These are phyloP conservation scores for Neurospora cerealis DNA, from an alignment of 495 filamentous ascomycete genomes.

Conservation along the genomic window DNA sequence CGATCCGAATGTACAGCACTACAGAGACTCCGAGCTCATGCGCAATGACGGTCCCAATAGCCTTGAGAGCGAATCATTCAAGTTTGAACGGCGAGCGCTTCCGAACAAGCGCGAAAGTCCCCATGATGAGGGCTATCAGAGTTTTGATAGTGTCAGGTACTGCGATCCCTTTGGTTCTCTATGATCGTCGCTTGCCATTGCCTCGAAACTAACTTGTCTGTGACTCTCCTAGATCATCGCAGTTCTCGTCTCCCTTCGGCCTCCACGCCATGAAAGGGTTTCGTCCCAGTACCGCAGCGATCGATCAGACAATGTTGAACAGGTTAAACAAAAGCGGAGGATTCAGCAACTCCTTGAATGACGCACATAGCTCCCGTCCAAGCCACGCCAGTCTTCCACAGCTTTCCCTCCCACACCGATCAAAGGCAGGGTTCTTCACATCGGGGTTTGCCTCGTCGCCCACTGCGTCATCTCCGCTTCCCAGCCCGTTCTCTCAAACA, in stretches of 20 bases:
- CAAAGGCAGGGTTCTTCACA: slow-evolving; percentile 29
- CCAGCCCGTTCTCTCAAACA: slow-evolving; percentile 15
- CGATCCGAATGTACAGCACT: slow-evolving; percentile 17
- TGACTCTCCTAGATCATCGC: slow-evolving; percentile 13
- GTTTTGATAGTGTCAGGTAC: slow-evolving; percentile 33
- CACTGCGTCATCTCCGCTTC: slow-evolving; percentile 31
- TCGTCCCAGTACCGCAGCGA: slow-evolving; percentile 53
- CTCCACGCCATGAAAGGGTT: slow-evolving; percentile 42
- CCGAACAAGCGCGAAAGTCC: slow-evolving; percentile 17
- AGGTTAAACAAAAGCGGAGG: slow-evolving; percentile 56
- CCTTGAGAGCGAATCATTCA: slow-evolving; percentile 19
- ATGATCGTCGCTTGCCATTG: background rate
- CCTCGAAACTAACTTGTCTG: slow-evolving; percentile 8
- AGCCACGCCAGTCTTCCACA: slow-evolving; percentile 38
- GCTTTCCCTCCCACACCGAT: slow-evolving; percentile 39
- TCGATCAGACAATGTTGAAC: slow-evolving; percentile 70
- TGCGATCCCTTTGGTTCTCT: background rate
- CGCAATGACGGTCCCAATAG: slow-evolving; percentile 11
- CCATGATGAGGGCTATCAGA: slow-evolving; percentile 44
- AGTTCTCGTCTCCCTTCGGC: slow-evolving; percentile 23
- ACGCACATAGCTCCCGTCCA: slow-evolving; percentile 31
- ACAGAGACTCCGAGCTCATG: slow-evolving; percentile 15
- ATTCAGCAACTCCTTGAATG: slow-evolving; percentile 42
- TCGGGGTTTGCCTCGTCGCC: slow-evolving; percentile 38
- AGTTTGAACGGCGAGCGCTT: slow-evolving; percentile 14